Base-by-base conservation (phyloP, 345 rosid species). In the Cardiospermum halicacabum region DNA sequence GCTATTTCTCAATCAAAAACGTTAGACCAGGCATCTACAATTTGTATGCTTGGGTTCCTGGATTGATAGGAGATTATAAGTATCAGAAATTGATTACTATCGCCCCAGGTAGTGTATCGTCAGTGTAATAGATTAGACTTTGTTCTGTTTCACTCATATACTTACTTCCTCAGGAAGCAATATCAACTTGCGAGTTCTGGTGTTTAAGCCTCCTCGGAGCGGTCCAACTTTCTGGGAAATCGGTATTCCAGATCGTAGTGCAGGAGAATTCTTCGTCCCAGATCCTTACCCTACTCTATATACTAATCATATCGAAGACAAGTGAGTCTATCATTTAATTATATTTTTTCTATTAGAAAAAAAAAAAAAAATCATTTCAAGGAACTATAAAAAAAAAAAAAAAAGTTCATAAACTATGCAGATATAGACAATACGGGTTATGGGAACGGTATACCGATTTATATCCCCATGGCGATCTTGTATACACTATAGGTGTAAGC, bases 161-260 rank as follows among this genome's bases (percentile, higher is more conserved):
- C 28, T 31, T 25, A 62, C 73, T 43, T 2, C 13, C 13, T 57
- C 70, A 92, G 96, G 96, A 60, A 11, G 36, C 1, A 42, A 32
- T 19, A 74, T 82, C 40, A 58, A 81, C 53, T 39, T 90, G 65
- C 86, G 86, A 3, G 45, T 47, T 16, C 56, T 87, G 11, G 62
- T 78, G 24, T 87, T 78, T 49, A 53, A 75, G 62, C 92, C 97
- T 16, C 99, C 85, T 2, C 81, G 97, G 78, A 76, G 64, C 3
- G 97, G 99, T 25, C 84, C 83, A 0, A 94, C 99, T 1, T 24
- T 91, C 10, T 91, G 96, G 96, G 95, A 91, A 81, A 94, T 94
- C 2, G 96, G 95, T n/a, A 25, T 72, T 64, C 89, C 97, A 1
- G 89, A 91, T 45, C 85, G 97, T 18, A 77, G 74, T 1, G 97